Base-by-base conservation (phyloP, 83 land plant genomes). In the Picea abies region DNA sequence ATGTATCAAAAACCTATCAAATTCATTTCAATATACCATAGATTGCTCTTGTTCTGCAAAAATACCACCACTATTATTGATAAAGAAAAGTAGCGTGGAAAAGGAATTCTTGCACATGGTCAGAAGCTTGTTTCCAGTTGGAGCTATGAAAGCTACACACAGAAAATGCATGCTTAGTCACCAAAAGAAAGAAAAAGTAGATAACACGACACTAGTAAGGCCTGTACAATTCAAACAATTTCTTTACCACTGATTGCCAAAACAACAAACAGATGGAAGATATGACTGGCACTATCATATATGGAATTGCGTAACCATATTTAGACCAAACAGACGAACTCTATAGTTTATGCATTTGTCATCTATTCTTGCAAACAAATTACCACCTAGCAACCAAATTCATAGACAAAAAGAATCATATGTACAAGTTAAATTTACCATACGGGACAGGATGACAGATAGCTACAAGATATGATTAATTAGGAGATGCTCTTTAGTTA, bases 401-500 rank as follows among this genome's bases (percentile, higher is more conserved):
- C 47, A 73, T 15, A 44, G 41, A 73, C 39, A 73, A 25, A 19
- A 11, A 73, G 49, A 44, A 10, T 19, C 58, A 52, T 73, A 44
- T 22, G 44, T 44, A 47, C 77, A 47, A 47, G 44, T 44, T 22
- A 47, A 73, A 20, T 73, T 73, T 73, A 10, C n/a, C 10, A 49
- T 10, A 49, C 6, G 49, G 47, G 26, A 44, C 20, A 8, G 47
- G 58, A 73, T 39, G 3, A 68, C 26, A 15, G 39, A 73, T n/a
- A 73, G 58, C 49, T 73, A n/a, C 56, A 73, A 41, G 11, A 44
- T 44, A 73, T 20, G 0, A 44, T 41, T 73, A n/a, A 41, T 73
- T 47, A 10, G 19, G 47, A 41, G 29, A 65, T 4, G 81, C 56
- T 83, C 86, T 11, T 67, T 76, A 20, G 84, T 73, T 52, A 87